These are phyloP conservation scores for Lavandula angustifolia DNA, from an alignment of 257 asterid species.

Conservation along the genomic window DNA sequence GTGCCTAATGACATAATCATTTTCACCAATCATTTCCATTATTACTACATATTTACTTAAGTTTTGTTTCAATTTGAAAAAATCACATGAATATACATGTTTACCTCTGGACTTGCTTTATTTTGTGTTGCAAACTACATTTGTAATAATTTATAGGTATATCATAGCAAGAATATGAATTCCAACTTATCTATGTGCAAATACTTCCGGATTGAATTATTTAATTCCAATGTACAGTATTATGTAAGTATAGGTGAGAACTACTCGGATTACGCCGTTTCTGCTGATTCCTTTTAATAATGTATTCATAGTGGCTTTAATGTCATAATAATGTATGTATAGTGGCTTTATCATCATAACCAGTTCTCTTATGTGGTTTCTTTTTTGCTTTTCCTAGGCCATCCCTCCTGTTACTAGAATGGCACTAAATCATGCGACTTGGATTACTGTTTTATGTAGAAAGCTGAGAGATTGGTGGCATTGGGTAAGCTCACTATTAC, in stretches of 20 bases:
- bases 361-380: conserved; percentile 27
- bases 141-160: not conserved
- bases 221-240: not conserved
- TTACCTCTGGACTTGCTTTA: not conserved
- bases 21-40: not conserved
- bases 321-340: no score
- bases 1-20: not conserved
- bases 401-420: conserved; percentile 95
- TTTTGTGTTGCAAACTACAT: not conserved
- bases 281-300: no score
- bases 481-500: conserved; percentile 66
- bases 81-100: conserved; percentile 5
- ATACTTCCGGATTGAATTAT: conserved; percentile 8
- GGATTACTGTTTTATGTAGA: conserved; percentile 95
- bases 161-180: not conserved
- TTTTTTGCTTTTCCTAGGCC: conserved; percentile 48
- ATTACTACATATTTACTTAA: no score
- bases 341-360: conserved; percentile 15
- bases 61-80: not conserved
- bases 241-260: not conserved
- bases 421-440: conserved; percentile 88
- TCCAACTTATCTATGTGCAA: not conserved
- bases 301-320: not conserved
- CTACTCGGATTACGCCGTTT: not conserved
- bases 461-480: conserved; percentile 99